A percentile compares a stretch with the other conserved stretches of the same genome.
phyloP scores from a whole-genome alignment of 768 basidiomycete species.

The Auricularia heimuer region DNA sequence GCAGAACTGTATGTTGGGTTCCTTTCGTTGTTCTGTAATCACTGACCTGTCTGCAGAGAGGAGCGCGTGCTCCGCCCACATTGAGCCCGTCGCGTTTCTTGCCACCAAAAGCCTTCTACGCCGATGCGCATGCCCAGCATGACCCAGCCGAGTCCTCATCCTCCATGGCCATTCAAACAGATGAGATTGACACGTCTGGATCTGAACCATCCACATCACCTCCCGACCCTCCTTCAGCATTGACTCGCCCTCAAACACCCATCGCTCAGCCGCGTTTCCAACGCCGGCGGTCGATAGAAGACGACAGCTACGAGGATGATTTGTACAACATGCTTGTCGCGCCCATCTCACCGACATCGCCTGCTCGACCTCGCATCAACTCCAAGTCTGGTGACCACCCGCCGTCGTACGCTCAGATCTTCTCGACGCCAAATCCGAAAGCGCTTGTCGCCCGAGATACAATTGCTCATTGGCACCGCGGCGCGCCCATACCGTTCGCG shows the following conservation, averaged over 20 bases:
- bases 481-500: constrained; percentile 38
- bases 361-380: neutral
- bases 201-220: neutral
- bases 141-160: constrained; percentile 44
- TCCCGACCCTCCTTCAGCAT: neutral
- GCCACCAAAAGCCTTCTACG: constrained; percentile 60
- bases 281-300: neutral
- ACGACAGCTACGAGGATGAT: neutral
- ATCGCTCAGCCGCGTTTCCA: neutral
- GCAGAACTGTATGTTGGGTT: constrained; percentile 40
- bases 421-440: neutral
- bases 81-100: neutral
- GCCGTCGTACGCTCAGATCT: neutral
- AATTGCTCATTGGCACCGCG: constrained; percentile 63
- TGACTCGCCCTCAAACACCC: neutral
- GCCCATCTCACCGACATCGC: neutral
- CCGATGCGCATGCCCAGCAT: constrained; percentile 64
- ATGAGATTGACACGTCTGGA: constrained; percentile 15
- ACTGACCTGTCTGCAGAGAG: neutral
- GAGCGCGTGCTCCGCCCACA: neutral
- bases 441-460: constrained; percentile 38
- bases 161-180: constrained; percentile 48
- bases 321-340: neutral
- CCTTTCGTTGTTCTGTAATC: neutral
- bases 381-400: neutral